Evolutionary conservation across 83 land plant species (phyloP).

Genomic region (Diphasiastrum complanatum): DNA sequence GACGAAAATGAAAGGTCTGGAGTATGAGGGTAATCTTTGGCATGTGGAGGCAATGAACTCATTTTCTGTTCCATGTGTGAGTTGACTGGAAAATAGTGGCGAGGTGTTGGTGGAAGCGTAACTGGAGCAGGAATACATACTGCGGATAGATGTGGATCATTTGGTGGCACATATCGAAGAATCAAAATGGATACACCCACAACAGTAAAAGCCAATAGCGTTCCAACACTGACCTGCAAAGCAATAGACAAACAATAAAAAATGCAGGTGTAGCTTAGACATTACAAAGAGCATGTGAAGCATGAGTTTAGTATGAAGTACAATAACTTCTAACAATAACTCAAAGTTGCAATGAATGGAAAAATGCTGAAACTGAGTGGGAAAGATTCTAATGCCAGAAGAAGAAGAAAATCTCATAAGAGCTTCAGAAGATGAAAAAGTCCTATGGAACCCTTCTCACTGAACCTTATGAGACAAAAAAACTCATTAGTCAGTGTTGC

Average conservation of each 20-base stretch:
- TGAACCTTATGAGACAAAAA: too few species aligned
- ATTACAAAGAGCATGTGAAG: too few species aligned
- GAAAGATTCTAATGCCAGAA: too few species aligned
- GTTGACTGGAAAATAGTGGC: neutral
- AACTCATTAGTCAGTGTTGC: too few species aligned
- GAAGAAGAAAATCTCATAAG: too few species aligned
- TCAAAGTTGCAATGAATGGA: neutral
- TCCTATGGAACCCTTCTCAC: too few species aligned
- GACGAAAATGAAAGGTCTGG: conserved; percentile 5
- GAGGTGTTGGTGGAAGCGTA: neutral
- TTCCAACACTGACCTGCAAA: conserved; percentile 13
- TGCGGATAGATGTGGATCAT: too few species aligned
- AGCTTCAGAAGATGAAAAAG: too few species aligned
- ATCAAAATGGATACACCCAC: conserved; percentile 3
- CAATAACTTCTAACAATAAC: neutral
- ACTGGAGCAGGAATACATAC: neutral
- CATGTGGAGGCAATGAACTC: neutral
- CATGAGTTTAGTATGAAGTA: too few species aligned
- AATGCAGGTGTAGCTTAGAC: neutral
- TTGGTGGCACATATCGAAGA: conserved; percentile 9
- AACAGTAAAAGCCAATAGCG: conserved; percentile 9
- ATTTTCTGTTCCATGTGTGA: neutral
- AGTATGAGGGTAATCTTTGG: neutral
- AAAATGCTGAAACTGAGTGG: too few species aligned
- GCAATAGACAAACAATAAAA: too few species aligned